These are phyloP conservation scores for Saccharomyces hybrid DNA, from an alignment of 1,139 yeast genomes.

Conservation along the genomic window DNA sequence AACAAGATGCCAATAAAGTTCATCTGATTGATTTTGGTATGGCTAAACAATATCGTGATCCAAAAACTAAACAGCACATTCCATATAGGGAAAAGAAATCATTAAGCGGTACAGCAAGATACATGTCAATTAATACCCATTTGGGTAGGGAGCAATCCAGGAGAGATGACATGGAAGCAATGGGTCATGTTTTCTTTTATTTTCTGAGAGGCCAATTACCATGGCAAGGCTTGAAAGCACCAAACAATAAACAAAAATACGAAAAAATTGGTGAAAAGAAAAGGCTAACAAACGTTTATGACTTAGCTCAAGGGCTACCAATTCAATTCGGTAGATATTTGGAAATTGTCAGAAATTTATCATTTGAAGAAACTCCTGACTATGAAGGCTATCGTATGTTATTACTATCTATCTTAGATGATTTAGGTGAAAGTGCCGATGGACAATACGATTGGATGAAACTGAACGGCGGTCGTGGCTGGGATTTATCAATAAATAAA, in stretches of 20 bases:
- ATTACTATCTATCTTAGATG: conserved; percentile 56
- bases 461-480: conserved; percentile 70
- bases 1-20: conserved; percentile 66
- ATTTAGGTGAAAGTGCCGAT: conserved; percentile 46
- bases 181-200: conserved; percentile 91
- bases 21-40: conserved; percentile 95
- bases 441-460: conserved; percentile 83
- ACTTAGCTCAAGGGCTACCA: conserved; percentile 62
- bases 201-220: conserved; percentile 94
- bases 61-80: conserved; percentile 89
- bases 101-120: conserved; percentile 94
- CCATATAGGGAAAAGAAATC: conserved; percentile 95
- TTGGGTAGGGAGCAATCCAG: conserved; percentile 94
- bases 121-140: conserved; percentile 92
- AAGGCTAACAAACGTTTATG: conserved; percentile 61
- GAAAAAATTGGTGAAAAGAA: conserved; percentile 78
- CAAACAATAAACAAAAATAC: conserved; percentile 72
- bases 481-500: conserved; percentile 73
- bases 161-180: conserved; percentile 91
- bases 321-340: conserved; percentile 72
- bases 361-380: conserved; percentile 73
- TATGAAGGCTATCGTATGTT: conserved; percentile 64
- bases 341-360: conserved; percentile 60
- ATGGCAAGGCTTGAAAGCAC: conserved; percentile 95
- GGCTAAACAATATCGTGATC: conserved; percentile 93